Percentiles rank a stretch among this genome's conserved stretches.
phyloP scores from a whole-genome alignment of 192 early-diverging fungal species.

The Umbelopsis ramanniana region DNA sequence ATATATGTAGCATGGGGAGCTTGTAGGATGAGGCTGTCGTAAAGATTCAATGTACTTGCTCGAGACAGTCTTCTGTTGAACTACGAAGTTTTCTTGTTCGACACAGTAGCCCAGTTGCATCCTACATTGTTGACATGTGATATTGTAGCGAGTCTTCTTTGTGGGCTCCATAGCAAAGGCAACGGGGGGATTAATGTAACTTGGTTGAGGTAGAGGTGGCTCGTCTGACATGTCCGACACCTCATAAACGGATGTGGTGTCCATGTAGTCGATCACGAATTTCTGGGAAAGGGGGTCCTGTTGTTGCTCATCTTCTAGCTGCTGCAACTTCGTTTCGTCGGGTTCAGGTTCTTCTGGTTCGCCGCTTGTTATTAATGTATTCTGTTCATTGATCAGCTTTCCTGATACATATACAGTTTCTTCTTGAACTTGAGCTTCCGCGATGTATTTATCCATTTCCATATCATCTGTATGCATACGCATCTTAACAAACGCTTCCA shows the following conservation, averaged over 20 bases:
- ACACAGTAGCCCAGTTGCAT: constrained; percentile 7
- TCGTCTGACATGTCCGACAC: background rate
- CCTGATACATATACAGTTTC: constrained; percentile 1
- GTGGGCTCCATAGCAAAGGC: background rate
- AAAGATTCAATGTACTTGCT: background rate
- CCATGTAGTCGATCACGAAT: background rate
- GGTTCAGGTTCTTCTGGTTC: no score
- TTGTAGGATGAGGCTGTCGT: background rate
- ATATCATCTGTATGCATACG: background rate
- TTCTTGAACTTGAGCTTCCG: background rate
- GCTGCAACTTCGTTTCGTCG: no score
- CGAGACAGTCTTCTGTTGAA: background rate
- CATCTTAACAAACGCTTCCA: background rate
- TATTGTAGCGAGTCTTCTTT: background rate
- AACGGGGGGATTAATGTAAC: background rate
- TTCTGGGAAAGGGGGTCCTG: background rate
- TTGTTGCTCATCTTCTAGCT: no score
- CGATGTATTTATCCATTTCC: background rate
- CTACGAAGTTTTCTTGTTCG: background rate
- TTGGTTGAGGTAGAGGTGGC: background rate
- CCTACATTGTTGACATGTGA: background rate
- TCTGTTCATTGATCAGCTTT: background rate
- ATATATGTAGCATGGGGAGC: background rate
- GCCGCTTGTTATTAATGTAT: no score
- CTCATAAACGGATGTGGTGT: background rate